phyloP scores from a whole-genome alignment of 2,329 filamentous ascomycete genomes.

The Blastomyces emzantsi region DNA sequence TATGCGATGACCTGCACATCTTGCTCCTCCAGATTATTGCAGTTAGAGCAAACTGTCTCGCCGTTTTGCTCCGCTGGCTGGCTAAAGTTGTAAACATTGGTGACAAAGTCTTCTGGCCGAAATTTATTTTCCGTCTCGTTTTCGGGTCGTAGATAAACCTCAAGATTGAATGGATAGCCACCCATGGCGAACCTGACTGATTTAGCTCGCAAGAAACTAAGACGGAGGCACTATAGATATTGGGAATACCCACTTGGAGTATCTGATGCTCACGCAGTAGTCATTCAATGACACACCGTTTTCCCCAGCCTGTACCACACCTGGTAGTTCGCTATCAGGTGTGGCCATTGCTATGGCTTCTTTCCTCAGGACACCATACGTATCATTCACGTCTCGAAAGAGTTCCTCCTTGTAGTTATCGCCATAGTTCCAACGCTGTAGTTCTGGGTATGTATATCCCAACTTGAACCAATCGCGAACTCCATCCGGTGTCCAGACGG shows the following conservation, averaged over 20 bases:
- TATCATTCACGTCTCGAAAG: not conserved
- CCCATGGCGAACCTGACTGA: not conserved
- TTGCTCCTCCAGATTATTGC: slow-evolving; percentile 1
- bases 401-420: not conserved
- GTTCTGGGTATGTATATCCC: slow-evolving; percentile 4
- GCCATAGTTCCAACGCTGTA: not conserved
- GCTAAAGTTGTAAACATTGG: slow-evolving; percentile 5
- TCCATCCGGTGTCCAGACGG: not conserved
- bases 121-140: not conserved
- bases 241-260: slow-evolving; percentile 1
- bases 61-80: not conserved
- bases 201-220: not conserved
- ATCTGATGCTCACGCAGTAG: not conserved
- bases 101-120: not conserved
- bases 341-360: not conserved
- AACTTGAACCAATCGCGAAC: not conserved
- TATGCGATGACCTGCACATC: not conserved
- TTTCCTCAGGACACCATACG: not conserved
- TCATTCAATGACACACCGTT: not conserved
- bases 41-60: not conserved
- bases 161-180: slow-evolving; percentile 2
- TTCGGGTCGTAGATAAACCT: not conserved
- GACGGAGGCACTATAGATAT: not conserved
- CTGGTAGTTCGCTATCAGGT: not conserved
- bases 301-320: not conserved